Evolutionary conservation across 306 rosid species (phyloP).

Genomic region (Rosa chinensis): DNA sequence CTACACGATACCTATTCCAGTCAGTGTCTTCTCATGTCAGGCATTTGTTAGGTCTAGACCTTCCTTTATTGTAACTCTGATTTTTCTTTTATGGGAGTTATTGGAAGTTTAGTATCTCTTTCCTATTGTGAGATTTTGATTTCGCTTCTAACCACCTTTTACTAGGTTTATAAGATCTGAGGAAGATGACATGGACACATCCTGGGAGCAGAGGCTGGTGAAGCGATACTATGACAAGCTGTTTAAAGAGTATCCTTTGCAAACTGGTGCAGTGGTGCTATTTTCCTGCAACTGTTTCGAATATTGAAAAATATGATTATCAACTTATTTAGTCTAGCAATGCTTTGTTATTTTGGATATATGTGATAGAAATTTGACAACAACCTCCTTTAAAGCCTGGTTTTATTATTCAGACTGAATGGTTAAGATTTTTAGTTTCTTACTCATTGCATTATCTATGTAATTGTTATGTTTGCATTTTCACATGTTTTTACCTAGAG

Average conservation of each 20-base stretch:
- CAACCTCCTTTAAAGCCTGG: not conserved
- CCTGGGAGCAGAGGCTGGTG: conserved; percentile 98
- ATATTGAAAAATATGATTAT: not conserved
- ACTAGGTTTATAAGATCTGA: conserved; percentile 79
- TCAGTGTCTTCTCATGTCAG: not conserved
- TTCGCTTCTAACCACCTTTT: not conserved
- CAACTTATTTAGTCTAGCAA: not conserved
- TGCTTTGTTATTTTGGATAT: not conserved
- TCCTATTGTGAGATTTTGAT: not conserved
- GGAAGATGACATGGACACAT: conserved; percentile 87
- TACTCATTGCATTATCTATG: not conserved
- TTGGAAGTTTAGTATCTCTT: not conserved
- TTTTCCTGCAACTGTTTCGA: not conserved
- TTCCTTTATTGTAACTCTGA: not conserved
- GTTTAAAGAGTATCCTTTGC: conserved; percentile 94
- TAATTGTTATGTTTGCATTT: not conserved
- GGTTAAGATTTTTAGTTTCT: not conserved
- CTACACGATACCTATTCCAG: not conserved
- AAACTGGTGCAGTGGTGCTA: conserved; percentile 9
- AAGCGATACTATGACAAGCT: conserved; percentile 90
- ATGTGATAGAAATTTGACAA: not conserved
- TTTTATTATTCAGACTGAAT: not conserved
- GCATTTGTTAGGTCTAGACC: not conserved
- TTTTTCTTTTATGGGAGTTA: not conserved
- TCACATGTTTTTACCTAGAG: not conserved